Evolutionary conservation across 805 yeast genomes (phyloP), one percentile per base, ranked within the genome.

Genomic region (Metschnikowia shivogae): DNA sequence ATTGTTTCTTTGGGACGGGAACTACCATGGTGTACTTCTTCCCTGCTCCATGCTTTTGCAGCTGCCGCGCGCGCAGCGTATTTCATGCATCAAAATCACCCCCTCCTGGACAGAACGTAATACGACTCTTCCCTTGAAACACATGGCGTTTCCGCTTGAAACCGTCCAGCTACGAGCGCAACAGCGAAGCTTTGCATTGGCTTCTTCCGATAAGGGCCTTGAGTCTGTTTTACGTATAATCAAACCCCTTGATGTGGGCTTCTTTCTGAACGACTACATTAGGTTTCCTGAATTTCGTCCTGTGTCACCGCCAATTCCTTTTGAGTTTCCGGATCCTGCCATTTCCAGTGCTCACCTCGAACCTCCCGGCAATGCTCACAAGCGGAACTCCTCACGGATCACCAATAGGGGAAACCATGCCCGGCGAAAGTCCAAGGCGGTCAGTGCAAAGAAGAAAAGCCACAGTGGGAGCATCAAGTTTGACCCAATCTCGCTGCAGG

Each of bases 71-170:
- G 4, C 26, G 24, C 24, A 22, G 24, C 24, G 26, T 22, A 7
- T 22, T 22, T 7, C 26, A 22, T 22, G 26, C 8, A 22, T 22
- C 26, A 22, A 22, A 1, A 22, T 7, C 3, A 22, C 8, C 26
- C 26, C 26, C 26, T n/a, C n/a, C n/a, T n/a, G n/a, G n/a, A n/a
- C n/a, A 22, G 8, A 6, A 22, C 26, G 26, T 3, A 7, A 22
- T 22, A 22, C 4, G 8, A 5, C 3, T n/a, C 12, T n/a, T 29
- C 31, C 31, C 5, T 32, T 14, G 20, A 32, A n/a, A 20, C 24
- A 10, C 8, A 54, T 54, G 58, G 53, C 58, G 2, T 54, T 54
- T 27, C 56, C 58, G 13, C 44, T 50, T 19, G 54, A 50, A 29
- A 53, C 58, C 6, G 28, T 48, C 13, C 50, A 54, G 31, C 55